phyloP scores from a whole-genome alignment of 2,329 filamentous ascomycete genomes.

The Lachnum nothofagi region DNA sequence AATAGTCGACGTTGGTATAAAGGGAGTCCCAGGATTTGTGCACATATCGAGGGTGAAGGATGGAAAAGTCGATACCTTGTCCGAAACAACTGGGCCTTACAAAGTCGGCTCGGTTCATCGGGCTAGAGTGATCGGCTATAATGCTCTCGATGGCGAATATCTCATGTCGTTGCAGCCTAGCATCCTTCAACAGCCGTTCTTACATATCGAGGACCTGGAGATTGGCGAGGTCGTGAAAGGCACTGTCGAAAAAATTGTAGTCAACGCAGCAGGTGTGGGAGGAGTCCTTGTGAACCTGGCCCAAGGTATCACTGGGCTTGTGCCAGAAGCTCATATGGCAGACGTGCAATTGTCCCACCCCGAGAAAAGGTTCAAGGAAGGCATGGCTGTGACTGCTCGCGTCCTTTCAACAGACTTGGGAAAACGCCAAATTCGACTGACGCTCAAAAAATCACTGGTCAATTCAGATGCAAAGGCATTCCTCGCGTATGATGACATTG shows the following conservation, averaged over 20 bases:
- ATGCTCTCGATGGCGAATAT: constrained; percentile 77
- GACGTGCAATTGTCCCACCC: constrained; percentile 85
- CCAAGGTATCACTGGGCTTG: constrained; percentile 82
- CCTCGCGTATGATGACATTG: constrained; percentile 69
- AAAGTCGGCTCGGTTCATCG: constrained; percentile 73
- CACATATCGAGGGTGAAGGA: constrained; percentile 93
- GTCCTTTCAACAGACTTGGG: constrained; percentile 74
- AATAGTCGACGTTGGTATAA: constrained; percentile 67
- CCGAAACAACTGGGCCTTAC: constrained; percentile 70
- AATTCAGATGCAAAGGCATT: constrained; percentile 82
- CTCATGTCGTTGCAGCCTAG: constrained; percentile 78
- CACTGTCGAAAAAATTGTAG: constrained; percentile 76
- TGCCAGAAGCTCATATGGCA: constrained; percentile 81
- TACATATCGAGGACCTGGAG: constrained; percentile 85
- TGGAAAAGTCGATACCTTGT: constrained; percentile 78
- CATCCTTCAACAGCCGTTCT: constrained; percentile 79
- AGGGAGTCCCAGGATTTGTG: constrained; percentile 74
- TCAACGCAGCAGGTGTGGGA: constrained; percentile 71
- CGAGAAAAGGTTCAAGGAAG: constrained; percentile 92
- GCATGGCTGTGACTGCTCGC: constrained; percentile 75
- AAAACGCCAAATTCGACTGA: constrained; percentile 77
- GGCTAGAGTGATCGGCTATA: constrained; percentile 81
- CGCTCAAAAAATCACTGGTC: constrained; percentile 88
- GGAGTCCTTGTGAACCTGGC: constrained; percentile 79
- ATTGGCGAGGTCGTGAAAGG: constrained; percentile 77